Evolutionary conservation across 2,329 filamentous ascomycete genomes (phyloP), one percentile per base, ranked within the genome.

Genomic region (Nigrospora oryzae): DNA sequence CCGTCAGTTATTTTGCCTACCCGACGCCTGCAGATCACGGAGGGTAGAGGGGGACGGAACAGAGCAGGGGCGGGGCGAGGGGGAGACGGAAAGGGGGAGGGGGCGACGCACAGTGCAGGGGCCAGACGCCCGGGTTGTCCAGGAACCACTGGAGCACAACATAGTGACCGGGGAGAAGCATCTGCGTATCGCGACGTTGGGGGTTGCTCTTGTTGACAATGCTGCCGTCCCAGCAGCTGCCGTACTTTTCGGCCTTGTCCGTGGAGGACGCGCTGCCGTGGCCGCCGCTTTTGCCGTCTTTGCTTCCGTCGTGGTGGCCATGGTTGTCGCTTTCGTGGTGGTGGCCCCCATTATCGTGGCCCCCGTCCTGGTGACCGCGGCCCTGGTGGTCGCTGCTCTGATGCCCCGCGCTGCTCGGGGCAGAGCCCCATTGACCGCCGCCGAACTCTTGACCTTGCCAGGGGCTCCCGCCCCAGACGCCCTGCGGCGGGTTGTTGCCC

Each of bases 151-250:
- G 60, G 17, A 66, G 51, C 7, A 64, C 57, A 14, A 64, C 41
- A 47, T 60, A 63, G 19, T 57, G 56, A n/a, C 50, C 48, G 2
- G 46, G 53, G 1, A 56, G 55, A 2, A 68, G 52, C 42, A 62
- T 58, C 8, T 63, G 62, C 5, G 63, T 61, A 46, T 69, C 65
- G 35, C 65, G 56, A 32, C 65, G 59, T 8, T 62, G 60, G 13
- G 65, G 64, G 47, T 68, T 68, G 40, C 39, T 34, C 46, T 56
- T 54, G 42, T 52, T 52, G 10, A 57, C 51, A 30, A 53, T 51
- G 30, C 56, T 42, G 11, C 50, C 49, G 49, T 60, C 55, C 42
- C 56, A 56, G 32, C 45, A 43, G 11, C 14, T 11, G 12, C 45
- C 45, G 10, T 40, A 16, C 10, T 19, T 17, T 23, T 19, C 11